These are phyloP conservation scores for Voacanga thouarsii DNA, from an alignment of 257 asterid species.

Conservation along the genomic window DNA sequence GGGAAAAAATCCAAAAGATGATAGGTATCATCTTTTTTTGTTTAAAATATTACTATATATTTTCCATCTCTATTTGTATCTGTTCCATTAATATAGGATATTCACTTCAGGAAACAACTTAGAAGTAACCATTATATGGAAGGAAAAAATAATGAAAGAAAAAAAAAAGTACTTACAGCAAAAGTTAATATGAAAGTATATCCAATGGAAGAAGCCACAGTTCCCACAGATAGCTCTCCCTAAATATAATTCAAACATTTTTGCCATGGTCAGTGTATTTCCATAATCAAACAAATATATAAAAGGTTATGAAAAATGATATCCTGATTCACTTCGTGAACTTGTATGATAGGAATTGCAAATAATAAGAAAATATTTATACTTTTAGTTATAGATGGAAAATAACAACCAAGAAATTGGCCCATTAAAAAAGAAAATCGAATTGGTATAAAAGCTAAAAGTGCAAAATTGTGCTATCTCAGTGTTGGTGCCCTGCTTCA, in stretches of 20 bases:
- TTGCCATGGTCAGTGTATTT: not conserved
- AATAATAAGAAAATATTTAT: not conserved
- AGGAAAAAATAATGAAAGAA: not conserved
- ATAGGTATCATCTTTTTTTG: not conserved
- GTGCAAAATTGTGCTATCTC: no score
- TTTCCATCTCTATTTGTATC: not conserved
- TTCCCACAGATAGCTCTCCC: slow-evolving; percentile 96
- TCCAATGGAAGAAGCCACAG: slow-evolving; percentile 92
- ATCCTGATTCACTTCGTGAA: not conserved
- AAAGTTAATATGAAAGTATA: slow-evolving; percentile 88
- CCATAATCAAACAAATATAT: slow-evolving; percentile 12
- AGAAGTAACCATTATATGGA: not conserved
- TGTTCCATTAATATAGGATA: not conserved
- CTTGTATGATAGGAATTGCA: not conserved
- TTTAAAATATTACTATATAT: not conserved
- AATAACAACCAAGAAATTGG: not conserved
- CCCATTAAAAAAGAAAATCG: not conserved
- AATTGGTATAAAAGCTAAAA: slow-evolving; percentile 18
- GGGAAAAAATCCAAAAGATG: not conserved
- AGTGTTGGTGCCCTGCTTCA: no score
- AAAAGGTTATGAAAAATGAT: not conserved
- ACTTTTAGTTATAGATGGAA: not conserved
- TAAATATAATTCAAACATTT: slow-evolving; percentile 31
- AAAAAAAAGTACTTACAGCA: slow-evolving; percentile 64
- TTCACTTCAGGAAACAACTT: not conserved